Evolutionary conservation across 1,284 basidiomycete genomes (phyloP).

Genomic region (Sanghuangporus baumii): DNA sequence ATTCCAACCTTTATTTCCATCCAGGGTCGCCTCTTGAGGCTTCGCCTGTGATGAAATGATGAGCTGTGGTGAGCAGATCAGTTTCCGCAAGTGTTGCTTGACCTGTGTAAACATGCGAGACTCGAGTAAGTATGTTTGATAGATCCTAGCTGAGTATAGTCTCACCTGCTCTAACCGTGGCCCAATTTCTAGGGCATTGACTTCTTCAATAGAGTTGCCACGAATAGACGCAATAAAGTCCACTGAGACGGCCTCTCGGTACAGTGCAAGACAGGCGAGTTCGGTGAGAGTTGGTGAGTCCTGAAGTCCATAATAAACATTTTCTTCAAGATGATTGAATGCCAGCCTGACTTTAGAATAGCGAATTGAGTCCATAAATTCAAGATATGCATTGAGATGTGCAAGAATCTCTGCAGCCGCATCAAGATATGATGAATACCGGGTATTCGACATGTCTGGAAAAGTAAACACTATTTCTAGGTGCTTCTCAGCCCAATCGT

Average conservation of each 20-base stretch:
- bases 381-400: constrained; percentile 19
- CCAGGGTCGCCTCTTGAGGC: constrained; percentile 6
- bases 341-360: constrained; percentile 24
- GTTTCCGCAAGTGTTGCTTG: constrained; percentile 18
- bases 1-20: constrained; percentile 2
- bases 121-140: too few species aligned
- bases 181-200: constrained; percentile 25
- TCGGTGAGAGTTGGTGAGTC: constrained; percentile 32
- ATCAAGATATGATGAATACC: constrained; percentile 27
- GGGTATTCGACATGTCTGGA: constrained; percentile 27
- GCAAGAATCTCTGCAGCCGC: constrained; percentile 25
- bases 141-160: constrained; percentile 12
- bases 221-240: constrained; percentile 29
- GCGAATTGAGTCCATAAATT: constrained; percentile 24
- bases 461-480: constrained; percentile 9
- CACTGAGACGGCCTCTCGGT: constrained; percentile 26
- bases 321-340: constrained; percentile 25
- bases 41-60: constrained; percentile 17
- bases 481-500: constrained; percentile 19
- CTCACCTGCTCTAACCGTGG: constrained; percentile 24
- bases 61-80: constrained; percentile 23
- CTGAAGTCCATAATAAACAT: constrained; percentile 28
- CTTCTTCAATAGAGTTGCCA: constrained; percentile 1
- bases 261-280: constrained; percentile 29
- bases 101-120: constrained; percentile 21